Percentiles rank a stretch among this genome's conserved stretches.
These are phyloP conservation scores for Penicillium polonicum DNA, from an alignment of 2,329 filamentous ascomycete genomes.

Conservation along the genomic window DNA sequence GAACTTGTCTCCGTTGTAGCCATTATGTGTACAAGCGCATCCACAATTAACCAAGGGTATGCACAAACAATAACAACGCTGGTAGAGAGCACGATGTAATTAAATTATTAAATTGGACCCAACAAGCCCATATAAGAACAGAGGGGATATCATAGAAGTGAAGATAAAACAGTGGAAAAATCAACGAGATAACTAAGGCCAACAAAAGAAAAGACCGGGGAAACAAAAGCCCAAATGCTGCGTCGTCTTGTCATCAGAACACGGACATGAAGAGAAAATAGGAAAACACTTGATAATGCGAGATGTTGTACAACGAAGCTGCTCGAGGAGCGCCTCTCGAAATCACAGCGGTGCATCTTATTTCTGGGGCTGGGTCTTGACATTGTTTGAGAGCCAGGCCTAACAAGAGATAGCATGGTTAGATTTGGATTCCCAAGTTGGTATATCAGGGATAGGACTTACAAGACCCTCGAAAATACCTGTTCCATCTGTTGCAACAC, in stretches of 20 bases:
- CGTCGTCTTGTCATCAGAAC: slow-evolving; percentile 44
- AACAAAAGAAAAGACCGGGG: slow-evolving; percentile 21
- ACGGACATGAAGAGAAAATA: slow-evolving; percentile 38
- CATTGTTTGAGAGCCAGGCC: slow-evolving; percentile 80
- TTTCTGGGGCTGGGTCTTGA: slow-evolving; percentile 59
- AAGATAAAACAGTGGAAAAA: slow-evolving; percentile 26
- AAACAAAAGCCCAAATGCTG: slow-evolving; percentile 38
- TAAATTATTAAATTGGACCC: slow-evolving; percentile 34
- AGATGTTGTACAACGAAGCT: slow-evolving; percentile 38
- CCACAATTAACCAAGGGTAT: slow-evolving; percentile 16
- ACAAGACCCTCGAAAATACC: slow-evolving; percentile 77
- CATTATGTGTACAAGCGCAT: slow-evolving; percentile 17
- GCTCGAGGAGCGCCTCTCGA: slow-evolving; percentile 18
- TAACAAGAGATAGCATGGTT: slow-evolving; percentile 28
- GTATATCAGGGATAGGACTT: slow-evolving; percentile 28
- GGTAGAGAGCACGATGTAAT: slow-evolving; percentile 25
- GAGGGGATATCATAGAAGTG: slow-evolving; percentile 46
- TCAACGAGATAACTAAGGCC: slow-evolving; percentile 20
- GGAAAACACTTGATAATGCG: slow-evolving; percentile 27
- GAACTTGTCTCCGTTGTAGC: slow-evolving; percentile 8
- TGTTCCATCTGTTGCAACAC: slow-evolving; percentile 77
- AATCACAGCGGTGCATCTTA: slow-evolving; percentile 26
- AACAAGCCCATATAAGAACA: slow-evolving; percentile 38
- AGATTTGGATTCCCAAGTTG: not conserved
- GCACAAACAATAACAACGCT: slow-evolving; percentile 20